Evolutionary conservation across 2,329 filamentous ascomycete species (phyloP), one percentile per base, ranked within the genome.

Genomic region (Graphium sp.): DNA sequence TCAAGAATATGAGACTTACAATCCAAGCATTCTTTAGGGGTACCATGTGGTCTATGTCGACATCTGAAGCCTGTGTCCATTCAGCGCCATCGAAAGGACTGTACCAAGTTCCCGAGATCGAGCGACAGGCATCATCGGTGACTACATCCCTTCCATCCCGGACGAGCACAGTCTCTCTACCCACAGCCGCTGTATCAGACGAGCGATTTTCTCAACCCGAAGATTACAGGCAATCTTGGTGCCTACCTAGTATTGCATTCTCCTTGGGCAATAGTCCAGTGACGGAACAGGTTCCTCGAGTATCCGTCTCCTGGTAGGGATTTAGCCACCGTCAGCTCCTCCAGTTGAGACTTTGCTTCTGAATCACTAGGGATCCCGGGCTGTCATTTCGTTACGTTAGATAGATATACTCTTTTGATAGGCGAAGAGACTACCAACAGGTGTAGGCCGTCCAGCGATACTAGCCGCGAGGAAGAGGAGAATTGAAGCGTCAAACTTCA

Each of bases 11-110:
- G n/a, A n/a, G n/a, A n/a, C n/a, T n/a, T n/a, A n/a, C n/a, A 35
- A 77, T 71, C 79, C 79, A 87, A 5, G 80, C 79, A 43, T 85
- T 82, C 45, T 75, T 74, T 35, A 91, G 48, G 1, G 82, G 80
- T 4, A 91, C 78, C 52, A 89, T 61, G 47, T 89, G 82, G 47
- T 89, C 82, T 34, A 89, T 87, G 39, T 87, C 78, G 2, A 89
- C 48, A 40, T 84, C 76, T 12, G 60, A 64, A 2, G 77, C 66
- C 1, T 58, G 54, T 0, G 67, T 75, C 74, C 76, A 83, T 2
- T 60, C 70, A 1, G 55, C 73, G 11, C 77, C 79, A 41, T 87
- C 81, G 45, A 79, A 89, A 0, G 77, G 75, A 19, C 67, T 74
- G 22, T 47, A 50, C 81, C 81, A 89, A 1, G 55, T 59, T 5